Base-by-base conservation (phyloP, 371 early-diverging fungal genomes). In the Rhizopus delemar region DNA sequence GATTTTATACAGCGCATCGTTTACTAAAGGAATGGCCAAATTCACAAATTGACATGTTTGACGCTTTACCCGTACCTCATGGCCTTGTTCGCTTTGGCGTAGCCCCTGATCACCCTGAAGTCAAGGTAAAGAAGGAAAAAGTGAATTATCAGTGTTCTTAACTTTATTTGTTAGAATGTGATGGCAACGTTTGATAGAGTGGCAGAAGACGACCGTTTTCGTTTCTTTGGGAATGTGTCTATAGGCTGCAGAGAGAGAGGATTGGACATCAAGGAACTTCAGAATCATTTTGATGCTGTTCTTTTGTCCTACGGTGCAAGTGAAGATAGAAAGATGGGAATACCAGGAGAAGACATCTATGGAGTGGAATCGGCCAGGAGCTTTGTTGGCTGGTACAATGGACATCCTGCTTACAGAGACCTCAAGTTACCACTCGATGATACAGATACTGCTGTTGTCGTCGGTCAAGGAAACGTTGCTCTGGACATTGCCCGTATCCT, bases 91-190 rank as follows among this genome's bases (percentile, higher is more conserved):
- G 97, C 3, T 97, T 86, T 70, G 98, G 99, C 33, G 98, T 99
- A 4, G 98, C 99, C n/a, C 98, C 99, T 3, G 98, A 98, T 73
- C 98, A 99, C 69, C 94, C 93, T 3, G 98, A 96, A 73, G 97
- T 98, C 31, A 97, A 97, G 85, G 92, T 91, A 85, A 41, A 43
- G n/a, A n/a, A 22, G 2, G 22, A 2, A 22, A 22, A 22, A 22
- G 22, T 22, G 22, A 22, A 22, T 2, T 22, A 2, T 22, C 2
- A 22, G 9, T 16, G 13, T 29, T 12, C 45, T 8, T 51, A 22
- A 41, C 22, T 13, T 45, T 36, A 51, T 29, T 5, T n/a, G 46
- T 8, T 66, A 90, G 89, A 85, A 86, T 64, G 94, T 94, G 51
- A 91, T 88, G 80, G 76, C 86, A 63, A 92, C 90, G 43, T 96